Evolutionary conservation across 345 rosid species (phyloP).

Genomic region (Sonneratia caseolaris): DNA sequence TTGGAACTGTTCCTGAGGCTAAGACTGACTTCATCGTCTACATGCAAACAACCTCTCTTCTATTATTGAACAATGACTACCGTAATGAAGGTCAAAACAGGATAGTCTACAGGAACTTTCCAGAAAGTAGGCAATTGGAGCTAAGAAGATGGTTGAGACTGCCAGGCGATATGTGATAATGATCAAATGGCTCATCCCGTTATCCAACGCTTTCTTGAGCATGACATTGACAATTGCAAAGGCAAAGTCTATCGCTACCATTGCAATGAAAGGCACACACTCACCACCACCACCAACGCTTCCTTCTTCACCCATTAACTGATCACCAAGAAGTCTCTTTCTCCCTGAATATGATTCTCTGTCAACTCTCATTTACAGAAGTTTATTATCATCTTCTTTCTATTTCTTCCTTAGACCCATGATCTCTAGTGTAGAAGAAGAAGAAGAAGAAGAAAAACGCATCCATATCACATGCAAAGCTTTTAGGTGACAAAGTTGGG

Average conservation of each 20-base stretch:
- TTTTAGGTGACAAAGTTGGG: conserved; percentile 7
- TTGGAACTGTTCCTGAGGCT: not conserved
- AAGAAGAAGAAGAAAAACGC: conserved; percentile 14
- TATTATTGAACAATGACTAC: too few relatives aligned
- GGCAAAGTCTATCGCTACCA: conserved; percentile 37
- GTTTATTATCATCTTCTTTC: too few relatives aligned
- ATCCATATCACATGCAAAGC: conserved; percentile 17
- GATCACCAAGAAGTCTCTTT: not conserved
- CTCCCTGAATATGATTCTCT: conserved; percentile 1
- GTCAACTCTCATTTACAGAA: not conserved
- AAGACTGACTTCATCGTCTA: not conserved
- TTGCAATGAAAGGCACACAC: conserved; percentile 34
- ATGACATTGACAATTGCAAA: conserved; percentile 48
- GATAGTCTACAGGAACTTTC: conserved; percentile 31
- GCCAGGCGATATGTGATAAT: conserved; percentile 52
- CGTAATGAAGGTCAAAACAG: too few relatives aligned
- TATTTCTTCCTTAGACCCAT: too few relatives aligned
- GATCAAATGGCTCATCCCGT: conserved; percentile 43
- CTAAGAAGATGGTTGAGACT: conserved; percentile 42
- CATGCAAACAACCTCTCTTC: not conserved
- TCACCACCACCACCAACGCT: conserved; percentile 4
- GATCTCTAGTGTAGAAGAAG: too few relatives aligned
- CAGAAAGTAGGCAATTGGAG: conserved; percentile 43
- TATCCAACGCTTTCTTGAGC: conserved; percentile 45
- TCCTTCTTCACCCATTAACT: not conserved